Conservation (phyloP, 75 land plant genomes). For the Picea sitchensis region DNA sequence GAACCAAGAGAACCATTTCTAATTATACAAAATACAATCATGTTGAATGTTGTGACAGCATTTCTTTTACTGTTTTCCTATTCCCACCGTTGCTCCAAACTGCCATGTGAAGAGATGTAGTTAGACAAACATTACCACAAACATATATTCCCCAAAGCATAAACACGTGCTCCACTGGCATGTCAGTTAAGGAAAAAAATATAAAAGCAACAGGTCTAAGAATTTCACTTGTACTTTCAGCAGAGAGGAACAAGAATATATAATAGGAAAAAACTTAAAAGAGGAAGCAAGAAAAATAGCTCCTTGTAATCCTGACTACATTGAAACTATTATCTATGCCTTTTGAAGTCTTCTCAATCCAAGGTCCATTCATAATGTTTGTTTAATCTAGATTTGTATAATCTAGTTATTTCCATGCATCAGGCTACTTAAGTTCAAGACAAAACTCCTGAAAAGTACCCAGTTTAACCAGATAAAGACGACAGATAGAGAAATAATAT, state of each 20-base stretch:
- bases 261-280: neutral
- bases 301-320: neutral
- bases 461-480: neutral
- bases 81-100: conserved; percentile 7
- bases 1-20: too few species aligned
- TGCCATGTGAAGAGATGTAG: neutral
- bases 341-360: conserved; percentile 74
- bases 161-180: neutral
- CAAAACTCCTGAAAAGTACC: neutral
- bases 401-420: neutral
- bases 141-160: neutral
- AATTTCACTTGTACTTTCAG: neutral
- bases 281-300: neutral
- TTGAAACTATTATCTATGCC: conserved; percentile 27
- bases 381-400: conserved; percentile 76
- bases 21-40: too few species aligned
- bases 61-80: conserved; percentile 1
- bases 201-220: neutral
- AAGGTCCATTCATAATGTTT: conserved; percentile 95
- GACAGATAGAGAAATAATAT: neutral
- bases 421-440: neutral
- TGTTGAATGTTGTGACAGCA: conserved; percentile 2
- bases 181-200: neutral
- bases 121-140: neutral
- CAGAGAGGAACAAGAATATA: neutral